Conservation (phyloP, 148 eudicot genomes). For the Persicaria maculosa region DNA sequence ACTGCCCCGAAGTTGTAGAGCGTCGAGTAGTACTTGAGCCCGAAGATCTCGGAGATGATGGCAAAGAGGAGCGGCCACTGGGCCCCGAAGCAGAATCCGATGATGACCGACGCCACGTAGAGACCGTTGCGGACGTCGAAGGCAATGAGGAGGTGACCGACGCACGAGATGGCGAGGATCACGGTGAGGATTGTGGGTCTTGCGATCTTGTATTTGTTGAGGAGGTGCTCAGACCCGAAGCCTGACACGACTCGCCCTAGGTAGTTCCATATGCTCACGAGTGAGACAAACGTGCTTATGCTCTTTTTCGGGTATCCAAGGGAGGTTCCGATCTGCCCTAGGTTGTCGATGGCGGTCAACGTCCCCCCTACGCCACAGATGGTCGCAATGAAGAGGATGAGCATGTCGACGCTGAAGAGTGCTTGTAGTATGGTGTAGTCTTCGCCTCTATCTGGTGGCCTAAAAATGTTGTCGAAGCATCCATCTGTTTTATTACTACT, state of each 20-base stretch:
- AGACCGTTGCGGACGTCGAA: conserved; percentile 14
- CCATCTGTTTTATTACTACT: neutral
- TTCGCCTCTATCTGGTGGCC: conserved; percentile 13
- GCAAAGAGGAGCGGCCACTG: conserved; percentile 11
- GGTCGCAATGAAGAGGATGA: conserved; percentile 3
- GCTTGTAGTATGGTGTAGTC: conserved; percentile 19
- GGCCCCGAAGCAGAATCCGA: conserved; percentile 20
- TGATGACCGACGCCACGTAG: conserved; percentile 13
- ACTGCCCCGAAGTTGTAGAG: conserved; percentile 16
- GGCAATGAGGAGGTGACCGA: conserved; percentile 17
- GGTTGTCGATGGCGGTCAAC: conserved; percentile 14
- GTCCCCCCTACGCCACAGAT: conserved; percentile 18
- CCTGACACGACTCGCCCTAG: conserved; percentile 17
- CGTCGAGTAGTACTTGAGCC: conserved; percentile 22
- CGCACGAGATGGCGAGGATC: conserved; percentile 12
- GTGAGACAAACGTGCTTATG: conserved; percentile 17
- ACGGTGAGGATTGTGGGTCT: conserved; percentile 9
- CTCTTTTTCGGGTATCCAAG: conserved; percentile 17
- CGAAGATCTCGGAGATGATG: conserved; percentile 20
- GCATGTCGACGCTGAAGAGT: conserved; percentile 18
- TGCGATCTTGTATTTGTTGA: conserved; percentile 10
- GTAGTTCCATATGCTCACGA: conserved; percentile 19
- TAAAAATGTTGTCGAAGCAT: conserved; percentile 9
- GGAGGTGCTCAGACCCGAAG: conserved; percentile 15
- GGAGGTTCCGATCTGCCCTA: conserved; percentile 17